These are phyloP conservation scores for Clavispora santaluciae DNA, from an alignment of 805 yeast species.

Conservation along the genomic window DNA sequence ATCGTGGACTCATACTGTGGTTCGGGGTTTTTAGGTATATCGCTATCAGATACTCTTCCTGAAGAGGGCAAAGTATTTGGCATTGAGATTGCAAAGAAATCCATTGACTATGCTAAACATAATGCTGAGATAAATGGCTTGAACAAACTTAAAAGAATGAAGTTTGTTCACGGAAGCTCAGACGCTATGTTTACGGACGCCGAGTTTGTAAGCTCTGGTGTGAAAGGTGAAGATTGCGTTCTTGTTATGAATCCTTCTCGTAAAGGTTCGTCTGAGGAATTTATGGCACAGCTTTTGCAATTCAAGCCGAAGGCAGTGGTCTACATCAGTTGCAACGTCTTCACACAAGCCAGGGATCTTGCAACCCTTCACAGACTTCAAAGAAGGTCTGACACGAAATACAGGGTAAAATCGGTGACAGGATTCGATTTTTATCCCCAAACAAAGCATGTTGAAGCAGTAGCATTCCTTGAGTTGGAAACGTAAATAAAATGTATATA, in stretches of 20 bases:
- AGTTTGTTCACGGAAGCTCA: constrained; percentile 36
- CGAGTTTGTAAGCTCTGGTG: constrained; percentile 19
- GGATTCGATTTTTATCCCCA: constrained; percentile 52
- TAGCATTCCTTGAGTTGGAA: constrained; percentile 38
- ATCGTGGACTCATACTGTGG: constrained; percentile 45
- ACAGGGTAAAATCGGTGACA: constrained; percentile 18
- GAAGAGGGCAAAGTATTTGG: constrained; percentile 36
- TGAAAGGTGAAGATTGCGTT: constrained; percentile 28
- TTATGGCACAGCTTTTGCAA: constrained; percentile 31
- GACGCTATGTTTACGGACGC: constrained; percentile 28
- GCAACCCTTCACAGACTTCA: constrained; percentile 24
- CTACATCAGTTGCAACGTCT: constrained; percentile 43
- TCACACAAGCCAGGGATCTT: constrained; percentile 43
- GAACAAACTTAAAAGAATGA: constrained; percentile 21
- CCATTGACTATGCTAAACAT: constrained; percentile 33
- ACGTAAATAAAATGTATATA: neutral
- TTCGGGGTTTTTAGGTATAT: constrained; percentile 41
- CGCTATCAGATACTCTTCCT: constrained; percentile 24
- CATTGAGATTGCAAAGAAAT: constrained; percentile 31
- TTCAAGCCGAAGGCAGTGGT: constrained; percentile 35
- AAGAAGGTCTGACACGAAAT: constrained; percentile 7
- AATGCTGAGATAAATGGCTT: constrained; percentile 38
- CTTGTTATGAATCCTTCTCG: constrained; percentile 45
- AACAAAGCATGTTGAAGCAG: constrained; percentile 54
- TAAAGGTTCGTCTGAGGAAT: constrained; percentile 34